Conservation (phyloP, 2,329 filamentous ascomycete genomes). For the Diaporthe velutina region DNA sequence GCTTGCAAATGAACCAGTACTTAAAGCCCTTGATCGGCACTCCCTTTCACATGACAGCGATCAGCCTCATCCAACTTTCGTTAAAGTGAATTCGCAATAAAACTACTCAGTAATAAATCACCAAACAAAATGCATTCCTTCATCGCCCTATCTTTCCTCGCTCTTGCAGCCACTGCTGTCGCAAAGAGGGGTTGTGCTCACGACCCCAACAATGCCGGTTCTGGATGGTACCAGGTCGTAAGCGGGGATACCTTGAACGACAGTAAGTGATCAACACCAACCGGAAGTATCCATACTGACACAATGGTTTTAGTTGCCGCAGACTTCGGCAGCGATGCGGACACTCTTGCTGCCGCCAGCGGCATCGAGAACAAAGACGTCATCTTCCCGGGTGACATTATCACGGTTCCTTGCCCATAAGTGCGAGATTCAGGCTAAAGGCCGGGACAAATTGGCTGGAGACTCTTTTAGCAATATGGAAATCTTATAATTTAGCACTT, state of each 20-base stretch:
- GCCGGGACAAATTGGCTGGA: too few species aligned
- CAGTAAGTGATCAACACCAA: background rate
- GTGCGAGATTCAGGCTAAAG: too few species aligned
- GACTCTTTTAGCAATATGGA: rapidly evolving
- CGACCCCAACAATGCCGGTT: constrained; percentile 1
- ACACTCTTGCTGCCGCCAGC: background rate
- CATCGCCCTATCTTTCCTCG: background rate
- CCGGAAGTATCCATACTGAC: background rate
- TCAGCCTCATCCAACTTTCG: background rate
- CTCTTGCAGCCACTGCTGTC: constrained; percentile 1
- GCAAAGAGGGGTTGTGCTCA: constrained; percentile 5
- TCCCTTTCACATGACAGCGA: too few species aligned
- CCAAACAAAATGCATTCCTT: constrained; percentile 2
- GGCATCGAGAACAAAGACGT: constrained; percentile 3
- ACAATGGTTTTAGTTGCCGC: background rate
- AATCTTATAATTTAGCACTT: background rate
- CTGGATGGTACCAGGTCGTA: constrained; percentile 3
- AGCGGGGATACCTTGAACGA: background rate
- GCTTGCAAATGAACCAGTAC: background rate
- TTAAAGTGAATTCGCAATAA: background rate
- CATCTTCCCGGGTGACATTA: constrained; percentile 6
- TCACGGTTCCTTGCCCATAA: constrained; percentile 12
- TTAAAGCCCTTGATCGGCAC: background rate
- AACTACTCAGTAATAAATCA: background rate
- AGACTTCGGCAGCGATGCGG: constrained; percentile 6